phyloP scores from a whole-genome alignment of 2,329 filamentous ascomycete species.

The Fusarium chlamydosporum region DNA sequence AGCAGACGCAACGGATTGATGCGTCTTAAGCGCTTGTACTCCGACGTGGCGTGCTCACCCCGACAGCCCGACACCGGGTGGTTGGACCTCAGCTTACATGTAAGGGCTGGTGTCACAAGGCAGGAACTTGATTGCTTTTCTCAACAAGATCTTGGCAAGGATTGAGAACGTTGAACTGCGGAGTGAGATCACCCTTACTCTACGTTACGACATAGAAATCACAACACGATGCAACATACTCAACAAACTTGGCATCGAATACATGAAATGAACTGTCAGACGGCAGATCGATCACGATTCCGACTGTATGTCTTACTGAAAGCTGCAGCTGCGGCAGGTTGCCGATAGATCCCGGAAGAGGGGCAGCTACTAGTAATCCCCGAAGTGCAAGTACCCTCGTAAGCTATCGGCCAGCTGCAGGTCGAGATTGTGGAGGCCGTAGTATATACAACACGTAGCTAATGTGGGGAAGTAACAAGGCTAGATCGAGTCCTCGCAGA shows the following conservation, averaged over 20 bases:
- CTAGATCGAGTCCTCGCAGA: neutral
- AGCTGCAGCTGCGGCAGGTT: no score
- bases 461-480: neutral
- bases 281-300: accelerated
- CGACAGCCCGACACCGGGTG: neutral
- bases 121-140: neutral
- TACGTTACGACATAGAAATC: neutral
- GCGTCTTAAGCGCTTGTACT: neutral
- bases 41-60: neutral
- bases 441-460: neutral
- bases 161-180: neutral
- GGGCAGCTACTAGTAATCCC: neutral
- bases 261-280: accelerated
- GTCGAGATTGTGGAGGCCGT: neutral
- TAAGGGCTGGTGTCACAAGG: no score
- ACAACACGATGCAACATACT: accelerated
- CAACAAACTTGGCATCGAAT: accelerated
- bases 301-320: neutral
- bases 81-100: neutral
- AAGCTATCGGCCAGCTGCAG: neutral
- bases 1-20: neutral
- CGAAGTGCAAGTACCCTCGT: neutral
- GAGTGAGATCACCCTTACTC: neutral
- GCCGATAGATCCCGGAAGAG: neutral
- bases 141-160: neutral